Conservation (phyloP, 2,329 filamentous ascomycete species). For the Phyllosticta capitalensis region DNA sequence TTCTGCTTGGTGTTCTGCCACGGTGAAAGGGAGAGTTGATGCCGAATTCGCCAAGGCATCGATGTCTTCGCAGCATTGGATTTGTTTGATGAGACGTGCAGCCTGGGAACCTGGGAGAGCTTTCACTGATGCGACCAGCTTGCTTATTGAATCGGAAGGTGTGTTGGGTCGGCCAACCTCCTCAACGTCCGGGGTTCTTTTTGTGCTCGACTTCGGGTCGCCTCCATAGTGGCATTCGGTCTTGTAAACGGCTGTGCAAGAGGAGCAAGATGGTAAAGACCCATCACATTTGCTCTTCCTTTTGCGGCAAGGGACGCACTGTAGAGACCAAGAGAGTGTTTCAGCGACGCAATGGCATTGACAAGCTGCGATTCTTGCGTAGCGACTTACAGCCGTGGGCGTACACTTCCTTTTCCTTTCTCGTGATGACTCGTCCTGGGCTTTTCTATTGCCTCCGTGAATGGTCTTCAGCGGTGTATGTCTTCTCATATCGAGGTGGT, state of each 20-base stretch:
- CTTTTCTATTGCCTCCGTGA: not conserved
- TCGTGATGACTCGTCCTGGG: not conserved
- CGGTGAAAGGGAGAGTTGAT: conserved; percentile 11
- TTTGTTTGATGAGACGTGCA: conserved; percentile 32
- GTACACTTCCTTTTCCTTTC: conserved; percentile 5
- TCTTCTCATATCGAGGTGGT: not conserved
- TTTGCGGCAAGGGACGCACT: conserved; percentile 41
- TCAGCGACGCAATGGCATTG: not conserved
- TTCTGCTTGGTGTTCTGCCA: not conserved
- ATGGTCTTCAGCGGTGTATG: not conserved
- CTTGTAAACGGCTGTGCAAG: conserved; percentile 42
- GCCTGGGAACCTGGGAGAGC: conserved; percentile 37
- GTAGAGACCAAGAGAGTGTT: conserved; percentile 19
- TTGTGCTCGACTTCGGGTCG: conserved; percentile 34
- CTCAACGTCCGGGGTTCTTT: conserved; percentile 16
- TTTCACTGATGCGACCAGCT: conserved; percentile 36
- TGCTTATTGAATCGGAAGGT: conserved; percentile 17
- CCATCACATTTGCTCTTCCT: conserved; percentile 47
- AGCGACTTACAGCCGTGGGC: not conserved
- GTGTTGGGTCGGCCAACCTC: not conserved
- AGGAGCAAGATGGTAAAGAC: conserved; percentile 38
- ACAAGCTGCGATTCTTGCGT: not conserved
- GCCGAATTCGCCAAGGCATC: conserved; percentile 31
- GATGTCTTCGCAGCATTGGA: conserved; percentile 32
- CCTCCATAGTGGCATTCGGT: conserved; percentile 42